Conservation (phyloP, 306 rosid genomes). For the Geum urbanum region DNA sequence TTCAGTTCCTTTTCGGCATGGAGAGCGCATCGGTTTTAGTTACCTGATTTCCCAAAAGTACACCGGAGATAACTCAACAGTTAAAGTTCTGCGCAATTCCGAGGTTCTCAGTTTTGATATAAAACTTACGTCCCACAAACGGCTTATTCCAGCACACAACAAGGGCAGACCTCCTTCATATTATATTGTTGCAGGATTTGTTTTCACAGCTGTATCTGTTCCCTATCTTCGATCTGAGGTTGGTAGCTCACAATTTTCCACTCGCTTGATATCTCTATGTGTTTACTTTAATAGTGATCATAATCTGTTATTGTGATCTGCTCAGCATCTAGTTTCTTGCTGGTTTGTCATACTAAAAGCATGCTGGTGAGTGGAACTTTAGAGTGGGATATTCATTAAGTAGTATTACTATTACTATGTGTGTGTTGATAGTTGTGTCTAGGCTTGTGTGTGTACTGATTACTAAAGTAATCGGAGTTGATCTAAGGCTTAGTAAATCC, state of each 20-base stretch:
- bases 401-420: background rate
- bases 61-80: slow-evolving; percentile 47
- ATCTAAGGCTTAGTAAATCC: background rate
- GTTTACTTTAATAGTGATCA: background rate
- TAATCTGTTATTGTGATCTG: background rate
- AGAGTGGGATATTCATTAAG: background rate
- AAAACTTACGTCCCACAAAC: slow-evolving; percentile 60
- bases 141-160: slow-evolving; percentile 87
- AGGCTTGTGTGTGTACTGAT: background rate
- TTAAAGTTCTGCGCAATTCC: slow-evolving; percentile 65
- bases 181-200: slow-evolving; percentile 91
- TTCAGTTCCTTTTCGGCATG: slow-evolving; percentile 77
- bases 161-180: slow-evolving; percentile 92
- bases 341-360: background rate
- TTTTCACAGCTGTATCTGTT: slow-evolving; percentile 76
- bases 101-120: slow-evolving; percentile 51
- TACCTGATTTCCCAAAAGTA: slow-evolving; percentile 50
- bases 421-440: background rate
- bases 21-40: slow-evolving; percentile 96
- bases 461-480: background rate
- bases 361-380: background rate
- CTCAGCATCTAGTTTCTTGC: background rate
- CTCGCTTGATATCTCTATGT: background rate
- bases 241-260: slow-evolving; percentile 14
- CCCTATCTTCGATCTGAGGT: slow-evolving; percentile 99